Evolutionary conservation across 2,329 filamentous ascomycete species (phyloP).

Genomic region (Xylariaceae sp.): DNA sequence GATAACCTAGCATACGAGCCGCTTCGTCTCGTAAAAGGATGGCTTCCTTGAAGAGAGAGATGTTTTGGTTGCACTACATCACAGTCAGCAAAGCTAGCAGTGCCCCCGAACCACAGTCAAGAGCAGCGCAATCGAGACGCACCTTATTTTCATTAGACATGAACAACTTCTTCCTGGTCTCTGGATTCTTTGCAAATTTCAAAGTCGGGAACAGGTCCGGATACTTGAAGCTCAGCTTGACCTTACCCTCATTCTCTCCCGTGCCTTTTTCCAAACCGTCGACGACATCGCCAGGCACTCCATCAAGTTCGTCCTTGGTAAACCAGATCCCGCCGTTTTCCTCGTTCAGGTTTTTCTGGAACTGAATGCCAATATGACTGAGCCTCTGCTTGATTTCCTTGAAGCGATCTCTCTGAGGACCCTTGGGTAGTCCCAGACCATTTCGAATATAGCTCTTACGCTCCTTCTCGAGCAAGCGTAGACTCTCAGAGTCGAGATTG

Average conservation of each 20-base stretch:
- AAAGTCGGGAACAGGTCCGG: slow-evolving; percentile 73
- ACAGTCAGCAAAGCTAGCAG: neutral
- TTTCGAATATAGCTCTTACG: slow-evolving; percentile 73
- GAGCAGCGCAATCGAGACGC: slow-evolving; percentile 4
- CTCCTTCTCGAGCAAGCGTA: slow-evolving; percentile 72
- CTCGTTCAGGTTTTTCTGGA: slow-evolving; percentile 78
- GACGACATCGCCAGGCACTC: slow-evolving; percentile 68
- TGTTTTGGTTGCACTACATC: slow-evolving; percentile 60
- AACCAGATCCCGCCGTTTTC: slow-evolving; percentile 81
- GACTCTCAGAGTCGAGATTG: slow-evolving; percentile 62
- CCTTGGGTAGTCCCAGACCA: slow-evolving; percentile 67
- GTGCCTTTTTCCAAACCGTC: slow-evolving; percentile 66
- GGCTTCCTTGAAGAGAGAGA: slow-evolving; percentile 69
- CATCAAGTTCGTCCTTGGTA: slow-evolving; percentile 66
- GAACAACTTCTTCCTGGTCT: slow-evolving; percentile 65
- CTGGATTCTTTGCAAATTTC: slow-evolving; percentile 70
- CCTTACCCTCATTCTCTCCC: slow-evolving; percentile 66
- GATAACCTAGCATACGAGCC: slow-evolving; percentile 71
- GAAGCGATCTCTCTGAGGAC: slow-evolving; percentile 70
- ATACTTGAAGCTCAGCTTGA: slow-evolving; percentile 78
- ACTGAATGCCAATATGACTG: slow-evolving; percentile 68
- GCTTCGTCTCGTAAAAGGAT: slow-evolving; percentile 73
- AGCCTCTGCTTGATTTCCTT: slow-evolving; percentile 82
- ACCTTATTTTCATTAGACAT: slow-evolving; percentile 77
- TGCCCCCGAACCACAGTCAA: neutral